Percentiles rank a stretch among this genome's conserved stretches.
Evolutionary conservation across 768 basidiomycete genomes (phyloP).

Genomic region (Termitomyces eurrhizus): DNA sequence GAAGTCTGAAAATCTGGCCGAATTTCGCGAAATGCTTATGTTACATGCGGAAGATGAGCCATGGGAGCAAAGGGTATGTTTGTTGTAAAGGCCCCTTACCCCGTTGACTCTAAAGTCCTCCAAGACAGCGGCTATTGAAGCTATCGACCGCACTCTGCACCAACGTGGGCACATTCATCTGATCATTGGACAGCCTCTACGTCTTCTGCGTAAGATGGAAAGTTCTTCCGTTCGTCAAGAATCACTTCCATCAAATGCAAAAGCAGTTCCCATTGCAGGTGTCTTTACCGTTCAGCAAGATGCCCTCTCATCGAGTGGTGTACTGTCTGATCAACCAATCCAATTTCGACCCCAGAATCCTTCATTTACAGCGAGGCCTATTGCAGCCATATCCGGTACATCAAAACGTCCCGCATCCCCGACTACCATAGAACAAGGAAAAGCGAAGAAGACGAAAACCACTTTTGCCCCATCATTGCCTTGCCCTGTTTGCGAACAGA

Average conservation of each 20-base stretch:
- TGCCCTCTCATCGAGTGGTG: background rate
- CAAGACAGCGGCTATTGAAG: conserved; percentile 56
- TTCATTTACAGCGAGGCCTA: background rate
- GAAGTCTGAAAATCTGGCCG: conserved; percentile 58
- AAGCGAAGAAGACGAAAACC: conserved; percentile 31
- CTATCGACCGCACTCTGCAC: conserved; percentile 64
- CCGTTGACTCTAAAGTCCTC: conserved; percentile 9
- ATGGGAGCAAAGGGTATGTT: conserved; percentile 55
- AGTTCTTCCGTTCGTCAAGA: background rate
- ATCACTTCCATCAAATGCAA: background rate
- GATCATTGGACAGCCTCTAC: conserved; percentile 61
- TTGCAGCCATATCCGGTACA: conserved; percentile 15
- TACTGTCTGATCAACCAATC: background rate
- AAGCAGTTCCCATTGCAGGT: background rate
- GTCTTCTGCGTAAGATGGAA: conserved; percentile 36
- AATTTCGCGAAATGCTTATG: conserved; percentile 67
- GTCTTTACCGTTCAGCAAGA: background rate
- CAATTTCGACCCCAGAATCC: background rate
- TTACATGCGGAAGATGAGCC: conserved; percentile 63
- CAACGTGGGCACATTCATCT: conserved; percentile 52
- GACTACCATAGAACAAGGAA: conserved; percentile 17
- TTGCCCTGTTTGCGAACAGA: conserved; percentile 48
- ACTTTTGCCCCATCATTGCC: conserved; percentile 12
- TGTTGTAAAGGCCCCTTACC: background rate
- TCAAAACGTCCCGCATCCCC: conserved; percentile 36